These are phyloP conservation scores for Fusarium tuaranense DNA, from an alignment of 2,329 filamentous ascomycete species.

Conservation along the genomic window DNA sequence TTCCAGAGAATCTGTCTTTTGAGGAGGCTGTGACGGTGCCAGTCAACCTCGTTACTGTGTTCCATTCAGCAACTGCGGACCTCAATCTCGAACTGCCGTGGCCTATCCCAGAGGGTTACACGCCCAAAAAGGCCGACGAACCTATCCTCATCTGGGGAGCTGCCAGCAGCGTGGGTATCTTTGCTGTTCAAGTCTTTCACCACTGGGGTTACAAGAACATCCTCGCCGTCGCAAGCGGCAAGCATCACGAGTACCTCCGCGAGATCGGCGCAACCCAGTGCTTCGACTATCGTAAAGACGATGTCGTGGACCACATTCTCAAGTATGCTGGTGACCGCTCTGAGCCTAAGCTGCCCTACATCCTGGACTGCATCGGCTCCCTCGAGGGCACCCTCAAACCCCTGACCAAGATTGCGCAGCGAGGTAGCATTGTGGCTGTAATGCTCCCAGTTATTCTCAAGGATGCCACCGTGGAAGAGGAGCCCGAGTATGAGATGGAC, in stretches of 20 bases:
- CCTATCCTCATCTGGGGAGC: conserved; percentile 65
- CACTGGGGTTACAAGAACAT: conserved; percentile 65
- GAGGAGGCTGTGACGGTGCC: conserved; percentile 65
- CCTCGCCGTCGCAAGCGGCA: conserved; percentile 59
- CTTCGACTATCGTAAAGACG: conserved; percentile 60
- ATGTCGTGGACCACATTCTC: conserved; percentile 52
- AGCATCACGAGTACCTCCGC: conserved; percentile 58
- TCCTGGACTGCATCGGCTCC: conserved; percentile 69
- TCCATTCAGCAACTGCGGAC: conserved; percentile 64
- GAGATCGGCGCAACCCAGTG: conserved; percentile 57
- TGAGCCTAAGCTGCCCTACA: conserved; percentile 53
- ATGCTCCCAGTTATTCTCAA: conserved; percentile 70
- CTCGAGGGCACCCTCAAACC: conserved; percentile 59
- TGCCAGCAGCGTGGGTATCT: conserved; percentile 63
- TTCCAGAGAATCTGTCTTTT: conserved; percentile 56
- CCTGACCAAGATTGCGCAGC: conserved; percentile 62
- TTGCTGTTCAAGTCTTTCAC: conserved; percentile 61
- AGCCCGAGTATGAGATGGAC: conserved; percentile 67
- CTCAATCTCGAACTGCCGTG: conserved; percentile 67
- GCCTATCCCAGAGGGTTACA: conserved; percentile 61
- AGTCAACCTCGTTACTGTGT: conserved; percentile 69
- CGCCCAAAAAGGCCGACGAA: conserved; percentile 49
- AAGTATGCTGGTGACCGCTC: conserved; percentile 22
- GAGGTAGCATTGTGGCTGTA: conserved; percentile 65
- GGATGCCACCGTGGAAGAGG: conserved; percentile 60